phyloP scores from a whole-genome alignment of 768 basidiomycete species.

The Termitomyces bulborhizus region DNA sequence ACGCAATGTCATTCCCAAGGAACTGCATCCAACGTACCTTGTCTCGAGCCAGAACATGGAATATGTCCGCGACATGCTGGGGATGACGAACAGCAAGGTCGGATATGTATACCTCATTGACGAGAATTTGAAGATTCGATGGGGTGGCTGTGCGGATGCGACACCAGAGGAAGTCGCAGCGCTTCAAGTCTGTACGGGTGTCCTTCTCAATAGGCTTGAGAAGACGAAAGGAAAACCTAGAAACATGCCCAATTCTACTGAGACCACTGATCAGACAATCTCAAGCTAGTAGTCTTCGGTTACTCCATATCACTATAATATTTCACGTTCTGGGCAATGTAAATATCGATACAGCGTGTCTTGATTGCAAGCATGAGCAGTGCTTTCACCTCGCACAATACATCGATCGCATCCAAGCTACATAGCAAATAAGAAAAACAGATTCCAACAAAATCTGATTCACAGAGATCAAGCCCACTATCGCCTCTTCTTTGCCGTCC shows the following conservation, averaged over 20 bases:
- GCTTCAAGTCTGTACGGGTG: constrained; percentile 62
- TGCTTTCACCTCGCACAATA: not conserved
- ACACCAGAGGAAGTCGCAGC: constrained; percentile 64
- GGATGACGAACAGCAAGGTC: constrained; percentile 84
- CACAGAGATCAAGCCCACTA: not conserved
- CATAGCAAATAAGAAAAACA: not conserved
- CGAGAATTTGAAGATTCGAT: constrained; percentile 75
- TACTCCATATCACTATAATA: not conserved
- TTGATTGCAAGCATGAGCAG: not conserved
- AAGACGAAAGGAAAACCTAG: constrained; percentile 16
- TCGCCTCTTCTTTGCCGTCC: constrained; percentile 17
- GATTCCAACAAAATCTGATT: not conserved
- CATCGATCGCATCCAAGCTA: not conserved
- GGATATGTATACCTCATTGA: constrained; percentile 94
- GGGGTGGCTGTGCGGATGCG: constrained; percentile 90
- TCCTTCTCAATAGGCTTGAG: constrained; percentile 57
- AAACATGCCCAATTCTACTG: not conserved
- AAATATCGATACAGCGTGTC: not conserved
- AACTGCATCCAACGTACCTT: constrained; percentile 66
- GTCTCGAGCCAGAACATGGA: constrained; percentile 83
- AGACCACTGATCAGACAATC: not conserved
- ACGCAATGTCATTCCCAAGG: constrained; percentile 54
- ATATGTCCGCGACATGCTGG: constrained; percentile 77
- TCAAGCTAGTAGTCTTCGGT: not conserved
- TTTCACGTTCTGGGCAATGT: not conserved